Conservation (phyloP, 257 asterid species). For the Datura wrightii region DNA sequence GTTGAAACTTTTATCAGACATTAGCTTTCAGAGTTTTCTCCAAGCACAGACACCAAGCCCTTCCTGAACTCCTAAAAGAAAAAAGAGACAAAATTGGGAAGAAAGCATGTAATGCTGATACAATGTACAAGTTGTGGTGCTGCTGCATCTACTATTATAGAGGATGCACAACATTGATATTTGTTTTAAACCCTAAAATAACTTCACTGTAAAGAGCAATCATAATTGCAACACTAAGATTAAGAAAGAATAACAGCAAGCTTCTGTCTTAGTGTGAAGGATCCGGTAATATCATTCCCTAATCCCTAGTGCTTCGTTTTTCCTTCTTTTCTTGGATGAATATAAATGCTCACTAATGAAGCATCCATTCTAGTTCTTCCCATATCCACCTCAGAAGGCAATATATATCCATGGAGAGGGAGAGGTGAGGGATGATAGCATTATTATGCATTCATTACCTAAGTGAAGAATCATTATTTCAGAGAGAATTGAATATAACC, state of each 20-base stretch:
- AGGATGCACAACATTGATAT: too few relatives aligned
- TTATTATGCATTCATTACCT: neutral
- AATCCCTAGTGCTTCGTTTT: neutral
- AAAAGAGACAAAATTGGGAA: too few relatives aligned
- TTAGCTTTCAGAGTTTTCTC: too few relatives aligned
- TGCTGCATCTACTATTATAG: too few relatives aligned
- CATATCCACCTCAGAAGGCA: neutral
- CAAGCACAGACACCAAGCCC: too few relatives aligned
- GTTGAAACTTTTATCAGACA: neutral
- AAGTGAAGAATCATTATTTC: neutral
- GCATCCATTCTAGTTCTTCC: slow-evolving; percentile 10
- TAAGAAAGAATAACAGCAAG: slow-evolving; percentile 10
- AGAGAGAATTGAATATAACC: slow-evolving; percentile 45
- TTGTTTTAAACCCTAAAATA: too few relatives aligned
- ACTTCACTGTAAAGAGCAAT: too few relatives aligned
- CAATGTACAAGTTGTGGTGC: too few relatives aligned
- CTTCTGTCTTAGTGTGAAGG: neutral
- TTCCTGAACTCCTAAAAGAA: too few relatives aligned
- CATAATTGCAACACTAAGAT: too few relatives aligned
- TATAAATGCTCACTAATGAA: neutral
- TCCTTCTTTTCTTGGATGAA: slow-evolving; percentile 14
- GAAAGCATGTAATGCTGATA: too few relatives aligned
- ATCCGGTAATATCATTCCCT: neutral
- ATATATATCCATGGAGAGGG: slow-evolving; percentile 14
- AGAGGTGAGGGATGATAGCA: neutral